Conservation (phyloP, 768 basidiomycete genomes). For the Mycena pura region DNA sequence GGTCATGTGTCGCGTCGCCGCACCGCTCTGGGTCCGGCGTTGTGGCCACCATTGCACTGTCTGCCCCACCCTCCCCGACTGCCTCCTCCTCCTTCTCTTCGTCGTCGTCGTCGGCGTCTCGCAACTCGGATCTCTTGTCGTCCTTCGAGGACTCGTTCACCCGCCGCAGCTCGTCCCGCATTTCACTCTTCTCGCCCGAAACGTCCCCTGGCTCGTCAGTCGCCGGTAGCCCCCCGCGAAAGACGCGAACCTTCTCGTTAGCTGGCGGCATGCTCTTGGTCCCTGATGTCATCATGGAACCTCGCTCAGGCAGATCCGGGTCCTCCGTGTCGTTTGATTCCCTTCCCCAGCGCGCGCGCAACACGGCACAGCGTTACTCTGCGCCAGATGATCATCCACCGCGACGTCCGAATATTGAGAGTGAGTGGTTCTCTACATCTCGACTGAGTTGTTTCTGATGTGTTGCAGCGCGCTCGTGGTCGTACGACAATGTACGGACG, state of each 20-base stretch:
- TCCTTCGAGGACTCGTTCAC: conserved; percentile 19
- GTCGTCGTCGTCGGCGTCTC: conserved; percentile 37
- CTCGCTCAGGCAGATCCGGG: conserved; percentile 25
- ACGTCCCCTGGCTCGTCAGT: conserved; percentile 31
- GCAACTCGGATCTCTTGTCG: conserved; percentile 53
- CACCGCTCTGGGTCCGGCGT: conserved; percentile 53
- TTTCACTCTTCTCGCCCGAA: conserved; percentile 53
- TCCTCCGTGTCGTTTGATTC: background rate
- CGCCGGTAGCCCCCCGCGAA: conserved; percentile 14
- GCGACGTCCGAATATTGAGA: conserved; percentile 56
- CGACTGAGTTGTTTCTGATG: background rate
- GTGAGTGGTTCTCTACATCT: conserved; percentile 43
- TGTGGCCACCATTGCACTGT: conserved; percentile 47
- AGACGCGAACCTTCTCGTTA: background rate
- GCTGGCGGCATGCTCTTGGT: conserved; percentile 36
- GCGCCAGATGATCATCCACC: conserved; percentile 28
- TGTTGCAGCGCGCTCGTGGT: conserved; percentile 69
- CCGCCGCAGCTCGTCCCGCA: conserved; percentile 50
- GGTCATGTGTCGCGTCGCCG: conserved; percentile 57
- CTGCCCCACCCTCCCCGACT: conserved; percentile 42
- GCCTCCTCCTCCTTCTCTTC: conserved; percentile 43
- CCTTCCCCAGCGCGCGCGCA: background rate
- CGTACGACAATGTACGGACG: conserved; percentile 74
- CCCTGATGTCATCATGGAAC: conserved; percentile 43
- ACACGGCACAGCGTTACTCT: conserved; percentile 44